Percentiles rank a stretch among this genome's conserved stretches.
Conservation (phyloP, 805 yeast species). For the Tetrapisispora phaffii region DNA sequence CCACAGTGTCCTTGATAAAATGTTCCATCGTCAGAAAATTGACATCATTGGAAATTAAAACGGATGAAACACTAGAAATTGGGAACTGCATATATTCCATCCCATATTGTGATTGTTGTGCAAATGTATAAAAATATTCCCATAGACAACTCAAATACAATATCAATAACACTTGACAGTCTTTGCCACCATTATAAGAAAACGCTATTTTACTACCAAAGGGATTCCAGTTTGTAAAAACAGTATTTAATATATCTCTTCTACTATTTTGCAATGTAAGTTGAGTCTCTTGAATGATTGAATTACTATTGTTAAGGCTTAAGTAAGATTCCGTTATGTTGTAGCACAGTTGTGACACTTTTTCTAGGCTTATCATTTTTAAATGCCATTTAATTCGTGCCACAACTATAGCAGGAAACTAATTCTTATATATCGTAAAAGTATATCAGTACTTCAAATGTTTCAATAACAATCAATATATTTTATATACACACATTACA, state of each 20-base stretch:
- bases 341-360: conserved; percentile 19
- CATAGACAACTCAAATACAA: conserved; percentile 52
- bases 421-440: too few species aligned
- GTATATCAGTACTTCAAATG: too few species aligned
- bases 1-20: conserved; percentile 50
- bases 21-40: conserved; percentile 62
- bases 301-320: conserved; percentile 6
- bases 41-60: conserved; percentile 68
- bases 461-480: too few species aligned
- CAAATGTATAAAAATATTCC: conserved; percentile 20
- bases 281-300: conserved; percentile 21
- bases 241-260: conserved; percentile 15
- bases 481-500: too few species aligned
- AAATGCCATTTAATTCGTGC: neutral
- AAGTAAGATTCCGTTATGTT: conserved; percentile 24
- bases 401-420: too few species aligned
- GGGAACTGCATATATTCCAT: conserved; percentile 11
- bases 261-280: conserved; percentile 19
- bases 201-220: conserved; percentile 49
- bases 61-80: conserved; percentile 32
- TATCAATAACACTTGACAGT: conserved; percentile 81
- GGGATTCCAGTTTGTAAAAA: conserved; percentile 26
- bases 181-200: conserved; percentile 94
- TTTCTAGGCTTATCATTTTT: conserved; percentile 7
- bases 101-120: conserved; percentile 18